These are phyloP conservation scores for Rhododendron mucronatum DNA, from an alignment of 148 eudicot species.

Conservation along the genomic window DNA sequence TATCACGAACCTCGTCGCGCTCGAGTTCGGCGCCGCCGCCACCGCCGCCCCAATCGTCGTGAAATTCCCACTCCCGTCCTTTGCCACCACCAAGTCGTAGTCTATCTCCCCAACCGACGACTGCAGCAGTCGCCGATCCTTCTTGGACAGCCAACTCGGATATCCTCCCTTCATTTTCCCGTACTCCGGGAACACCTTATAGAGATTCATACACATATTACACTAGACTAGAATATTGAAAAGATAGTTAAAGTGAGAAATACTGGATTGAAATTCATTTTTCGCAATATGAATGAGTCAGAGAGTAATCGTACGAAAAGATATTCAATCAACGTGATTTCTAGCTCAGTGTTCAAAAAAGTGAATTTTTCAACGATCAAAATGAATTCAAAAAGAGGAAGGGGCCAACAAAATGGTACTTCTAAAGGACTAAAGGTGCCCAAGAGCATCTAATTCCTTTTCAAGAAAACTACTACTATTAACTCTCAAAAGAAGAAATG, in stretches of 20 bases:
- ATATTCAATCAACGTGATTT: too few species aligned
- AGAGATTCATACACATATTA: neutral
- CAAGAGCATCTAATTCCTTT: too few species aligned
- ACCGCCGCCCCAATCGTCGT: conserved; percentile 52
- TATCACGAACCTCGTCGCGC: conserved; percentile 55
- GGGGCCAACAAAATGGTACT: too few species aligned
- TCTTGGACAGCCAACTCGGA: conserved; percentile 49
- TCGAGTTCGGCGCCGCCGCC: conserved; percentile 47
- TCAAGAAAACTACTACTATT: too few species aligned
- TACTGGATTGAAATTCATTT: too few species aligned
- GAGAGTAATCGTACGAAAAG: too few species aligned
- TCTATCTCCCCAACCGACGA: conserved; percentile 18
- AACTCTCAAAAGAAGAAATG: neutral
- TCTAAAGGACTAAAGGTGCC: too few species aligned
- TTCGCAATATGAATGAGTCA: too few species aligned
- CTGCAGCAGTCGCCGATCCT: conserved; percentile 39
- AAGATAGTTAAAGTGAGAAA: neutral
- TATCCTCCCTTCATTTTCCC: conserved; percentile 32
- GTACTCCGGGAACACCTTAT: conserved; percentile 25
- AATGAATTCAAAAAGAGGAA: too few species aligned
- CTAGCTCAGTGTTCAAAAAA: too few species aligned
- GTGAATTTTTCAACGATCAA: too few species aligned
- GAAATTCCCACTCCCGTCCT: conserved; percentile 70
- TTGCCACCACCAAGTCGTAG: conserved; percentile 53
- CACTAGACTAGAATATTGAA: too few species aligned